A percentile compares a stretch with the other conserved stretches of the same genome.
Evolutionary conservation across 257 asterid genomes (phyloP).

Genomic region (Scutellaria minor): DNA sequence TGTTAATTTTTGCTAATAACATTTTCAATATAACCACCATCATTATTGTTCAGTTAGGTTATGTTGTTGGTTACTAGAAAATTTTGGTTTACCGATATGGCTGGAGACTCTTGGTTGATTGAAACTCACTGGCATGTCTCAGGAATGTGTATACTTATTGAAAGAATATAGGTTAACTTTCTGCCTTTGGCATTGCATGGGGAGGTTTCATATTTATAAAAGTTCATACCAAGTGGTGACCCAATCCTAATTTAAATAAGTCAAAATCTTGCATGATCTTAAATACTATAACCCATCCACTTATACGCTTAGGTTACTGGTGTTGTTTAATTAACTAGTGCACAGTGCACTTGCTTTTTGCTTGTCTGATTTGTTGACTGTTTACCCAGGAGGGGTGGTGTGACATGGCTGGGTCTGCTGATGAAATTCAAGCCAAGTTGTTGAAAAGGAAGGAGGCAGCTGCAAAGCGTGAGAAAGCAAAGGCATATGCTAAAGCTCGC

Average conservation of each 20-base stretch:
- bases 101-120: neutral
- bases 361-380: constrained; percentile 28
- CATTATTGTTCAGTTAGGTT: neutral
- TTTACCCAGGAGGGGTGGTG: constrained; percentile 83
- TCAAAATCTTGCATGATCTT: constrained; percentile 6
- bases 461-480: constrained; percentile 91
- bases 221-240: constrained; percentile 3
- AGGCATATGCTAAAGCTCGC: constrained; percentile 93
- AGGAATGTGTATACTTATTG: constrained; percentile 2
- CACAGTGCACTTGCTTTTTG: neutral
- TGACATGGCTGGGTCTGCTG: constrained; percentile 72
- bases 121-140: neutral
- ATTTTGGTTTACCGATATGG: constrained; percentile 1
- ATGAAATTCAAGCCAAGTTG: constrained; percentile 78
- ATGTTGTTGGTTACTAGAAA: neutral
- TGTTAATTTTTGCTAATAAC: neutral
- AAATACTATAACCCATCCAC: neutral
- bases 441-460: constrained; percentile 95
- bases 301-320: neutral
- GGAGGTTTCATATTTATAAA: neutral
- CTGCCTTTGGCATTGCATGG: neutral
- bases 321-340: constrained; percentile 18
- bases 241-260: neutral
- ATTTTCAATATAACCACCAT: neutral
- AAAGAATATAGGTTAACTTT: constrained; percentile 9